Base-by-base conservation (phyloP, 176 grass and related monocot species). In the Tillandsia leiboldiana region DNA sequence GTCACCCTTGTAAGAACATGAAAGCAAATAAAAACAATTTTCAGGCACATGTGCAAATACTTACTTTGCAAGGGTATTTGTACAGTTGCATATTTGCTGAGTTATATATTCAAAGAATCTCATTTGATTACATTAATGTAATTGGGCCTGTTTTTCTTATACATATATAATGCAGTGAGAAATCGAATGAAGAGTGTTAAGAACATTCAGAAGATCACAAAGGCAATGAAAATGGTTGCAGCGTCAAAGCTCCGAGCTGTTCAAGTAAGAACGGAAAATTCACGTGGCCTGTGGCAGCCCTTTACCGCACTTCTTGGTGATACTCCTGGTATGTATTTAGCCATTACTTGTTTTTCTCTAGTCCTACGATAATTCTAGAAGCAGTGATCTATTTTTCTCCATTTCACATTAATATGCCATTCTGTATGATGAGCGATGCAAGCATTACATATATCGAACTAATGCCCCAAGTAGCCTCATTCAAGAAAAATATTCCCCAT, bases 141-240 rank as follows among this genome's bases (percentile, higher is more conserved):
- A 56, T 56, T 56, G 33, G 33, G 33, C 33, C 52, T n/a, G 6
- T 23, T 61, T 20, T 9, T 18, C 53, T 70, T 48, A 18, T 75
- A 18, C 3, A n/a, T 51, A 11, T 13, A 59, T 59, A 20, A 74
- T 78, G 12, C 76, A 96, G 93, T 92, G 59, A 92, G 93, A 77
- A 96, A 77, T 58, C 74, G 93, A 27, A 96, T 96, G 93, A 96
- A 96, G 79, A 96, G 89, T 92, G 84, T 96, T 3, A 96, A 83
- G 74, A 96, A 96, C 68, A 96, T 96, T 24, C 93, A 96, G 70
- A 96, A 96, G 83, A 96, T 96, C 49, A 96, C 92, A 70, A 96
- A 96, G 77, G 92, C 92, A 64, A 96, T 96, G 92, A 96, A 96
- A 78, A 96, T 96, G 88, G 92, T 96, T 81, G 92, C 92, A 72